Evolutionary conservation across 2,329 filamentous ascomycete genomes (phyloP).

Genomic region (Aspergillus sp.): DNA sequence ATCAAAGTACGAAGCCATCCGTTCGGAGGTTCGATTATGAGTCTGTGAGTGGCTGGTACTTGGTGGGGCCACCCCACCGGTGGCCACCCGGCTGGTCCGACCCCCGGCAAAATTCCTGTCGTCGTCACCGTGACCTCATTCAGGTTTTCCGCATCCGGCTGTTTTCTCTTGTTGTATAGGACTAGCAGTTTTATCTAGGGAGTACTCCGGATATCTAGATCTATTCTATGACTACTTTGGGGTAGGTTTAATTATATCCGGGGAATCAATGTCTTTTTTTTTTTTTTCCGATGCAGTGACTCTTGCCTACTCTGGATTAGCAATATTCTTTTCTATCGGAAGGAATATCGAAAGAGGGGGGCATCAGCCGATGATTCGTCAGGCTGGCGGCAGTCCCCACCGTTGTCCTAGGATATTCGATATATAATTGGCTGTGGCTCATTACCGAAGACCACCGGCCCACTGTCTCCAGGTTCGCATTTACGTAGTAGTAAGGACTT

Average conservation of each 20-base stretch:
- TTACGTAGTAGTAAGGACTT: constrained; percentile 7
- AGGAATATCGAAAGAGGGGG: no score
- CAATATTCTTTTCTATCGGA: no score
- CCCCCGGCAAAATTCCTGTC: constrained; percentile 23
- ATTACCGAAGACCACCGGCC: constrained; percentile 15
- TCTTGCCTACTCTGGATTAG: no score
- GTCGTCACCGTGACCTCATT: constrained; percentile 36
- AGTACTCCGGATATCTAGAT: no score
- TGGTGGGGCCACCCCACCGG: constrained; percentile 8
- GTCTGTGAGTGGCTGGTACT: constrained; percentile 10
- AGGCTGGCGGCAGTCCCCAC: neutral
- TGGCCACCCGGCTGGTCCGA: constrained; percentile 18
- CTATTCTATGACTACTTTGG: no score
- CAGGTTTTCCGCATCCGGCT: neutral
- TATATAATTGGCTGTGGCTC: constrained; percentile 13
- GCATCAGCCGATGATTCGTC: neutral
- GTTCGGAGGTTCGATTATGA: constrained; percentile 3
- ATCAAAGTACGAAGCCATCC: constrained; percentile 1
- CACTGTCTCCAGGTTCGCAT: constrained; percentile 15
- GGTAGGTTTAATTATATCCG: no score
- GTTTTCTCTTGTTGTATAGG: constrained; percentile 2
- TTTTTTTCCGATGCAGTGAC: no score
- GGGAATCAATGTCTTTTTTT: no score
- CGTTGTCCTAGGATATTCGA: neutral
- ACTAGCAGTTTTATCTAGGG: no score